These are phyloP conservation scores for Metarhizium brunneum DNA, from an alignment of 2,329 filamentous ascomycete species.

Conservation along the genomic window DNA sequence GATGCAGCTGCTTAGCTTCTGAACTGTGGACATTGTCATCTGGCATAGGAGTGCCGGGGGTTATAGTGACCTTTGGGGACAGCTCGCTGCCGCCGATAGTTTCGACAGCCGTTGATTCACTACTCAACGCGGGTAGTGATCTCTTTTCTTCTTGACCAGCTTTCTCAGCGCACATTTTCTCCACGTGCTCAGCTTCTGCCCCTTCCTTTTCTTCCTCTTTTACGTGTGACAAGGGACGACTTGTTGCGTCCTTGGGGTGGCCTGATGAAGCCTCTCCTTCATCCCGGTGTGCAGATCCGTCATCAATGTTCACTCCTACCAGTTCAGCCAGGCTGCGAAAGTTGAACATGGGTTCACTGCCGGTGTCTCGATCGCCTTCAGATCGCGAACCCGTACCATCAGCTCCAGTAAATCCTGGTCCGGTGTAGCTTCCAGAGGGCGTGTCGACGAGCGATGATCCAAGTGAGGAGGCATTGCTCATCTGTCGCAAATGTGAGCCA, in stretches of 20 bases:
- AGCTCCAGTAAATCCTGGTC: conserved; percentile 21
- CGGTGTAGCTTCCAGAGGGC: conserved; percentile 40
- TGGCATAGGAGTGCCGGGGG: conserved; percentile 32
- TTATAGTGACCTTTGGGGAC: conserved; percentile 7
- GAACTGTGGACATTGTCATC: conserved; percentile 19
- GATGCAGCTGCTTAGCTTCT: conserved; percentile 35
- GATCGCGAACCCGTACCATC: conserved; percentile 36
- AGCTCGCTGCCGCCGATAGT: neutral
- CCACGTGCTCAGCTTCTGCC: conserved; percentile 21
- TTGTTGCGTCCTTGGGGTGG: conserved; percentile 8
- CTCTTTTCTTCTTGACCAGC: neutral
- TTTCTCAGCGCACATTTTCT: conserved; percentile 10
- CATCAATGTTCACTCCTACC: conserved; percentile 56
- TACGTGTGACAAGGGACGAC: conserved; percentile 25
- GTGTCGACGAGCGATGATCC: conserved; percentile 70
- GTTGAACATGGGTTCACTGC: conserved; percentile 76
- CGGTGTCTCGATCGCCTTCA: conserved; percentile 41
- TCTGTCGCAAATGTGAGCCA: conserved; percentile 66
- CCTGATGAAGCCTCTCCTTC: conserved; percentile 14
- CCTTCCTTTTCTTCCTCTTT: conserved; percentile 29
- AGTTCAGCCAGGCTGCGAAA: conserved; percentile 81
- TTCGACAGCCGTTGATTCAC: conserved; percentile 6
- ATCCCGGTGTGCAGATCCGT: conserved; percentile 25
- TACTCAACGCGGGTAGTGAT: neutral
- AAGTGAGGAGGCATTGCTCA: conserved; percentile 79